Percentiles rank a stretch among this genome's conserved stretches.
These are phyloP conservation scores for Sporothrix dimorphospora DNA, from an alignment of 2,329 filamentous ascomycete genomes.

Conservation along the genomic window DNA sequence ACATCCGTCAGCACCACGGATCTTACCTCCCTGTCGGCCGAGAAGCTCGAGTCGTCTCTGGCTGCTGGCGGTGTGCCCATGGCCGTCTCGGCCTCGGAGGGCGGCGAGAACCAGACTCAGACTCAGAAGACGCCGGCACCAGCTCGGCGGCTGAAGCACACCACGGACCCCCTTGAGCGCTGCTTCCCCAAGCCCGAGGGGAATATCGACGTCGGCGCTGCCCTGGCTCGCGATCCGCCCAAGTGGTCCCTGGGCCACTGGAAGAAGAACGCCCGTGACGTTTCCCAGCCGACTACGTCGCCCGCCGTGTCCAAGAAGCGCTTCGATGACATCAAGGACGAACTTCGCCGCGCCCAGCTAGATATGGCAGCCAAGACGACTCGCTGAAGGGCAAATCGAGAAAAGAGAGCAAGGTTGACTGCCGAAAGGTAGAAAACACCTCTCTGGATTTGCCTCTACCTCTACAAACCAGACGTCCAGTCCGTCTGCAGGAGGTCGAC, in stretches of 20 bases:
- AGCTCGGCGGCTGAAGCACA: neutral
- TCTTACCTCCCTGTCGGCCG: neutral
- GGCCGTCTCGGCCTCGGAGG: slow-evolving; percentile 18
- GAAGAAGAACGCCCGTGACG: slow-evolving; percentile 39
- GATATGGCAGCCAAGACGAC: slow-evolving; percentile 31
- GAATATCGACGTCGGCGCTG: slow-evolving; percentile 48
- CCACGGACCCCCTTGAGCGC: slow-evolving; percentile 43
- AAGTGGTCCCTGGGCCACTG: slow-evolving; percentile 47
- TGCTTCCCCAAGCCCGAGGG: slow-evolving; percentile 47
- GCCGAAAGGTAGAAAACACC: too few relatives aligned
- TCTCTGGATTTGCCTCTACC: neutral
- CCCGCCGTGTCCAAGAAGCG: slow-evolving; percentile 40
- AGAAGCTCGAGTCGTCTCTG: neutral
- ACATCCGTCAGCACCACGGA: neutral
- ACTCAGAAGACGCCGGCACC: neutral
- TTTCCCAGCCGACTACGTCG: slow-evolving; percentile 37
- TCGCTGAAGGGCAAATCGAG: neutral
- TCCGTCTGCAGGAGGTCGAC: neutral
- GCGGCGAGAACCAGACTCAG: neutral
- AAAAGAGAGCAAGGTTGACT: neutral
- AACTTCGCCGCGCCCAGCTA: slow-evolving; percentile 48
- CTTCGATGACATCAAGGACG: slow-evolving; percentile 53
- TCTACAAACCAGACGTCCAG: neutral
- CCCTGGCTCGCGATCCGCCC: slow-evolving; percentile 48
- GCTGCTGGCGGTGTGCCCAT: slow-evolving; percentile 5